A percentile compares a stretch with the other conserved stretches of the same genome.
Conservation (phyloP, 2,329 filamentous ascomycete species). For the Harringtonia aguacate region DNA sequence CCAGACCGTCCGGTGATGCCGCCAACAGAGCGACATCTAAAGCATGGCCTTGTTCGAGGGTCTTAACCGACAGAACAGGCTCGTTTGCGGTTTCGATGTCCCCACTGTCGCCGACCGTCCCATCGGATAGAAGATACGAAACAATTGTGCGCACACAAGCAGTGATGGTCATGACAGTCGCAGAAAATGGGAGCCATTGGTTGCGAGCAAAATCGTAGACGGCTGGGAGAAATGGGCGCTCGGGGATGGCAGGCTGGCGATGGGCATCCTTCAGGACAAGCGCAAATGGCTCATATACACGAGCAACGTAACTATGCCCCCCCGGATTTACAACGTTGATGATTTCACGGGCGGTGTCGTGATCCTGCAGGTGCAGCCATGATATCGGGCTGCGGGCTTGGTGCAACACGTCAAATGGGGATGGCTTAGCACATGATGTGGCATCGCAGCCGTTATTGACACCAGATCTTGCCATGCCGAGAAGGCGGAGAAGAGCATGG, state of each 20-base stretch:
- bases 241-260: constrained; percentile 43
- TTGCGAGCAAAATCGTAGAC: constrained; percentile 59
- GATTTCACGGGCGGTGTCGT: constrained; percentile 66
- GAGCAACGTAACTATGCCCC: constrained; percentile 60
- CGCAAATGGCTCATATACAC: constrained; percentile 63
- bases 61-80: constrained; percentile 47
- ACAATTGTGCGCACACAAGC: constrained; percentile 59
- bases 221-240: constrained; percentile 41
- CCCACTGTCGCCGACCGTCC: constrained; percentile 31
- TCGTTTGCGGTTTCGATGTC: constrained; percentile 22
- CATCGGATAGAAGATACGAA: constrained; percentile 51
- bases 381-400: constrained; percentile 66
- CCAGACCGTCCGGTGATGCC: constrained; percentile 50
- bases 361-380: constrained; percentile 69
- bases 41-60: constrained; percentile 50
- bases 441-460: constrained; percentile 12
- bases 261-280: constrained; percentile 61
- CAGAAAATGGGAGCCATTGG: constrained; percentile 46
- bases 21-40: constrained; percentile 59
- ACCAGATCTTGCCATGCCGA: constrained; percentile 7
- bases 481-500: constrained; percentile 23
- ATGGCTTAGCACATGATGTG: constrained; percentile 16
- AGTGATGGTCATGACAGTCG: constrained; percentile 51
- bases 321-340: constrained; percentile 66
- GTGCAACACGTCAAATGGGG: constrained; percentile 51